Percentiles rank a stretch among this genome's conserved stretches.
Conservation (phyloP, 2,329 filamentous ascomycete genomes). For the Penicillium sp. region DNA sequence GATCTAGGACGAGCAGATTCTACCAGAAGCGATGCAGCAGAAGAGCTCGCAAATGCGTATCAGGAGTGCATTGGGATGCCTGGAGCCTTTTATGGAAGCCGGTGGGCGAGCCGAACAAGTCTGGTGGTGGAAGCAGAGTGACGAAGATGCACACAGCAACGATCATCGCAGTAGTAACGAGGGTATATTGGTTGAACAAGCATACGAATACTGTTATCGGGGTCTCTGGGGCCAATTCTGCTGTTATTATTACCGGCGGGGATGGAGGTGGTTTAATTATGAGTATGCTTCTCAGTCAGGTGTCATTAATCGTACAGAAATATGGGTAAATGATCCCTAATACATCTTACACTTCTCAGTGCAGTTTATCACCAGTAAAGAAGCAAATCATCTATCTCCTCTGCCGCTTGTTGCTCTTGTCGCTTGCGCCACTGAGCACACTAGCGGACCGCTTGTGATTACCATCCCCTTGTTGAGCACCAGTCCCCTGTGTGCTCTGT, state of each 20-base stretch:
- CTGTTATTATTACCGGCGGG: constrained; percentile 18
- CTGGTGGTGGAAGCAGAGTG: constrained; percentile 13
- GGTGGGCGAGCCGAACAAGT: constrained; percentile 23
- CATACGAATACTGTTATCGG: not conserved
- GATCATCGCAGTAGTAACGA: not conserved
- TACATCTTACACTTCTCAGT: constrained; percentile 13
- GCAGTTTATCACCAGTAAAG: not conserved
- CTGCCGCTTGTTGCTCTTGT: constrained; percentile 54
- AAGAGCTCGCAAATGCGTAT: constrained; percentile 24
- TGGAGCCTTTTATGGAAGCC: constrained; percentile 24
- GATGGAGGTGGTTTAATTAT: constrained; percentile 12
- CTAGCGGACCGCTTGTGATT: constrained; percentile 77
- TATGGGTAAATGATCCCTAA: constrained; percentile 21
- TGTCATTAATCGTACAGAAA: constrained; percentile 36
- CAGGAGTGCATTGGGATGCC: constrained; percentile 28
- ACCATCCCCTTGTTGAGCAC: constrained; percentile 13
- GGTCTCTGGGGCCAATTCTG: not conserved
- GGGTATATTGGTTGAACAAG: not conserved
- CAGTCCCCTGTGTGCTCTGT: constrained; percentile 3
- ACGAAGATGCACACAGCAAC: not conserved
- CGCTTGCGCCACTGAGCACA: constrained; percentile 68
- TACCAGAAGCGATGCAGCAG: constrained; percentile 13
- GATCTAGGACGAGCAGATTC: constrained; percentile 14
- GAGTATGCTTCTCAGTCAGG: constrained; percentile 12
- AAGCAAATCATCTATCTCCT: constrained; percentile 35